Base-by-base conservation (phyloP, 1,284 basidiomycete species). In the Puccinia novopanici region DNA sequence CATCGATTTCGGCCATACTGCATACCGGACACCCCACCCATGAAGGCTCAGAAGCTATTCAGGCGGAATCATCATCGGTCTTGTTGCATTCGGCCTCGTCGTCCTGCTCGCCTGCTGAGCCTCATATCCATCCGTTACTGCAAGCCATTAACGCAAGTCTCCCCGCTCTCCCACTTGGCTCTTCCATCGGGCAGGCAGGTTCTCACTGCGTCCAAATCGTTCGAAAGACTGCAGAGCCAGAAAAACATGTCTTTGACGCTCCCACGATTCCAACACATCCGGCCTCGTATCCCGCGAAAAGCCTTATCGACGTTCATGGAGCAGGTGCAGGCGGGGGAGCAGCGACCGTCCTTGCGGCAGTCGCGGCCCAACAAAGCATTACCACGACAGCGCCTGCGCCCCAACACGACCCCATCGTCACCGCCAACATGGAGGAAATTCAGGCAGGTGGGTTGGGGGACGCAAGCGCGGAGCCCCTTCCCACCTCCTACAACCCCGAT, bases 291-390 rank as follows among this genome's bases (percentile, higher is more conserved):
- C 22, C 24, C 6, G 34, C 13, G 40, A 34, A 63, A 30, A 68
- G 15, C 13, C 67, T 48, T 6, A 50, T 77, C 37, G 75, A 77
- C 48, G 65, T 77, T n/a, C 75, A 77, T 45, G 75, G 63, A 4
- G 45, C 75, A 40, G 75, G 75, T 34, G 75, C 75, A 50, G 75
- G 75, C 19, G 75, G 75, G 50, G 75, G 75, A 42, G 75, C 75
- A 77, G 75, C 75, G 37, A 45, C 75, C 4, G 54, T 77, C 34
- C 52, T 77, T n/a, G 61, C 40, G 34, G 59, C 75, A n/a, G 54
- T 50, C 2, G 45, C 34, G 24, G 63, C 65, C 34, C n/a, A 61
- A 15, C 54, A 52, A 40, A 2, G 17, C 27, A 61, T 15, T 27
- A 13, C 55, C 27, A n/a, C 37, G 3, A 19, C 74, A 24, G 55